Conservation (phyloP, 306 rosid species). For the Acmispon strigosus region DNA sequence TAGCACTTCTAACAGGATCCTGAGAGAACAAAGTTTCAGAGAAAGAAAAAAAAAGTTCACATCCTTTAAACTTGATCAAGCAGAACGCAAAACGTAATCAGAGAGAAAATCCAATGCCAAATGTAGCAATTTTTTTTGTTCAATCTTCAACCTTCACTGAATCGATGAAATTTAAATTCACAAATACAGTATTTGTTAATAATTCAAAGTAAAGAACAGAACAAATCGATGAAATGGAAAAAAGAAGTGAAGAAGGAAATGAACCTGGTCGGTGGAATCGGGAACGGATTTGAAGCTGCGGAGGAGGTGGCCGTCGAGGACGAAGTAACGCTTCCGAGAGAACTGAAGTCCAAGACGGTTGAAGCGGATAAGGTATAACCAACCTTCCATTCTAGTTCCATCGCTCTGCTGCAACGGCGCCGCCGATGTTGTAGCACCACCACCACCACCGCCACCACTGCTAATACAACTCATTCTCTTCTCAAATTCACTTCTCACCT, state of each 20-base stretch:
- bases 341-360: slow-evolving; percentile 67
- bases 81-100: too few species aligned
- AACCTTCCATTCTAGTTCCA: slow-evolving; percentile 53
- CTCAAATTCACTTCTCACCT: neutral
- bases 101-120: neutral
- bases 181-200: neutral
- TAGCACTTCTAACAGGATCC: slow-evolving; percentile 83
- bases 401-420: neutral
- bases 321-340: slow-evolving; percentile 72
- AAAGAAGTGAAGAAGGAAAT: neutral
- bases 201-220: neutral
- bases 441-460: neutral
- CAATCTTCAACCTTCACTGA: neutral
- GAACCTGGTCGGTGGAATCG: slow-evolving; percentile 50
- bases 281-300: slow-evolving; percentile 71
- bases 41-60: too few species aligned
- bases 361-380: slow-evolving; percentile 68
- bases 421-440: neutral
- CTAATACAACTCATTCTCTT: neutral
- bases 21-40: slow-evolving; percentile 20
- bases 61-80: too few species aligned
- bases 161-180: neutral
- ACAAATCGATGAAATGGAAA: neutral
- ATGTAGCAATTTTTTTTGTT: neutral
- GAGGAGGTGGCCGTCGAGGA: slow-evolving; percentile 54